Base-by-base conservation (phyloP, 345 rosid species). In the Raphanus raphanistrum region DNA sequence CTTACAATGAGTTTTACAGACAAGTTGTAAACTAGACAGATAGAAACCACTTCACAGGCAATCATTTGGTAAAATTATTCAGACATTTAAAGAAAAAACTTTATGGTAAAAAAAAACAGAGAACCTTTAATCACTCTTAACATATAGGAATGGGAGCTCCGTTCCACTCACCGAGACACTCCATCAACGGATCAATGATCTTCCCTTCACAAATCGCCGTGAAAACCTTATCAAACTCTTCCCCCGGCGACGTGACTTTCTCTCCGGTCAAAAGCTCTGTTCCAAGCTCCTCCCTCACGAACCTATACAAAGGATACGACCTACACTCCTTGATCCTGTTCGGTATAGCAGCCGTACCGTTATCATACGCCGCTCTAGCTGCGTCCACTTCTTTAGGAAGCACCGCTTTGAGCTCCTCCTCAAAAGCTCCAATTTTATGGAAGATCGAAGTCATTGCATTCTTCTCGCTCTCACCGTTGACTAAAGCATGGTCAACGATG, bases 101-200 rank as follows among this genome's bases (percentile, higher is more conserved):
- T 78, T 31, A 8, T 58, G 17, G 27, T 55, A 27, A 35, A 6
- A 17, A 61, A 63, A 69, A n/a, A 68, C 29, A 50, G 71, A 52
- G 58, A 50, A 77, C 28, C 45, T 60, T 31, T 15, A 41, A 10
- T 50, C 16, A 43, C 59, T 63, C 36, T 75, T 76, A 79, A 66
- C 87, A 82, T 8, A 91, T 82, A 0, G 94, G 89, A 63, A 91
- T 78, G 8, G 97, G 97, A 69, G 89, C 87, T 29, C 94, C 93
- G 45, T 91, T 84, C 97, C 94, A 91, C n/a, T 86, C 92, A 75
- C 61, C 74, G 70, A 91, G 86, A 66, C 94, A 89, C 36, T 89
- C 90, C 79, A 89, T 52, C 87, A 89, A 50, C 4, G 94, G 94
- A 81, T 88, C 93, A 74, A 89, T 87, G 70, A 86, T 41, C 55